These are phyloP conservation scores for Symmetrospora coprosmae DNA, from an alignment of 768 basidiomycete genomes.

Conservation along the genomic window DNA sequence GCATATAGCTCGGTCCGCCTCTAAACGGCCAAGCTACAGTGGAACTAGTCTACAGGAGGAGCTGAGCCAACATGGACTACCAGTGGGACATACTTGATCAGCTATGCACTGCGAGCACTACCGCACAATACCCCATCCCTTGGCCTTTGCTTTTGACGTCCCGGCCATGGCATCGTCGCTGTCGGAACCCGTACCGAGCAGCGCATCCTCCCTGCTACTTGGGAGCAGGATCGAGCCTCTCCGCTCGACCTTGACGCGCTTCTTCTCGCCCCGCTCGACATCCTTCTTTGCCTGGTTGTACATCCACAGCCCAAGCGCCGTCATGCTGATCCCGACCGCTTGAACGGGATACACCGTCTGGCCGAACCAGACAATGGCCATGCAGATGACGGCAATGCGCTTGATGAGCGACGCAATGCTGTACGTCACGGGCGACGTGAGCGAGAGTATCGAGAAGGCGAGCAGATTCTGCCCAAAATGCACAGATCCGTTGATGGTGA, in stretches of 20 bases:
- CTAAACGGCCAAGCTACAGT: too few relatives aligned
- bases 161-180: too few relatives aligned
- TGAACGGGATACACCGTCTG: conserved; percentile 72
- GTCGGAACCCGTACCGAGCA: background rate
- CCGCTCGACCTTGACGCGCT: conserved; percentile 28
- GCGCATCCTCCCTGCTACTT: conserved; percentile 25
- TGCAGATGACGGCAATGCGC: conserved; percentile 92
- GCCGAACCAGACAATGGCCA: conserved; percentile 92
- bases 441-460: conserved; percentile 88
- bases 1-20: too few relatives aligned
- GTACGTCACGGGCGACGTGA: conserved; percentile 94
- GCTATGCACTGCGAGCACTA: too few relatives aligned
- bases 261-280: conserved; percentile 69
- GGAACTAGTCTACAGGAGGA: too few relatives aligned
- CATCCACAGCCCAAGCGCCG: conserved; percentile 81
- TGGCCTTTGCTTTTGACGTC: background rate
- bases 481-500: conserved; percentile 84
- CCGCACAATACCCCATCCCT: conserved; percentile 13
- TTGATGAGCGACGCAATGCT: conserved; percentile 96
- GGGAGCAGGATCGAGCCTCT: conserved; percentile 23
- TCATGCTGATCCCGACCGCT: conserved; percentile 74
- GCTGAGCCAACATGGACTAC: too few relatives aligned
- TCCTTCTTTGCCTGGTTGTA: conserved; percentile 89
- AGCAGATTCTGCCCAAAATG: conserved; percentile 96
- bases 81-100: too few relatives aligned